Conservation (phyloP, 2,329 filamentous ascomycete species). For the Chrysosporium queenslandicum region DNA sequence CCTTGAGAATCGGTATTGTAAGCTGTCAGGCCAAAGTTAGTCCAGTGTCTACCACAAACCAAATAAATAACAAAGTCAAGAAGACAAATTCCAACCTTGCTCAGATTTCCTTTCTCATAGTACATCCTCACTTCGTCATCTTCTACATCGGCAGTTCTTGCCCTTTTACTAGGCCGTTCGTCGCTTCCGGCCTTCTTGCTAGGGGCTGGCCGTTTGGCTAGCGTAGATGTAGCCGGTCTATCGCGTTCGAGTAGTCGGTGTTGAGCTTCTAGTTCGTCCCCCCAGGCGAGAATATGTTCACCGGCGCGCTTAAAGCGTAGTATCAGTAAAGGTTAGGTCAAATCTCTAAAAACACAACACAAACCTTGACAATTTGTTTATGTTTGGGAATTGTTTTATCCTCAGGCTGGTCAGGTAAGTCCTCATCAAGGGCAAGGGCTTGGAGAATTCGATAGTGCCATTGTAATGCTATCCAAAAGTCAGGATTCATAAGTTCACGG, state of each 20-base stretch:
- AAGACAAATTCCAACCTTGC: slow-evolving; percentile 26
- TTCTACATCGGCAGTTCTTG: slow-evolving; percentile 33
- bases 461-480: slow-evolving; percentile 52
- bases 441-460: slow-evolving; percentile 97
- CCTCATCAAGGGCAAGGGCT: slow-evolving; percentile 81
- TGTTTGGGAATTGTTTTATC: slow-evolving; percentile 79
- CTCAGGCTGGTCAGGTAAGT: slow-evolving; percentile 61
- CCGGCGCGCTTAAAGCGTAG: slow-evolving; percentile 51
- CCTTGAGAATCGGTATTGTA: slow-evolving; percentile 40
- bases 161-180: slow-evolving; percentile 35
- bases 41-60: neutral
- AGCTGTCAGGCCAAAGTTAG: slow-evolving; percentile 26
- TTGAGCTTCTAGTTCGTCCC: slow-evolving; percentile 54
- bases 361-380: slow-evolving; percentile 70
- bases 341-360: slow-evolving; percentile 7
- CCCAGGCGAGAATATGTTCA: slow-evolving; percentile 67
- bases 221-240: slow-evolving; percentile 35
- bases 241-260: slow-evolving; percentile 37
- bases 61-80: neutral
- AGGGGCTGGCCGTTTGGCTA: slow-evolving; percentile 38
- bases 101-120: slow-evolving; percentile 36
- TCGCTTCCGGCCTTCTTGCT: slow-evolving; percentile 22
- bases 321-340: neutral
- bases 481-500: neutral
- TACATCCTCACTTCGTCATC: slow-evolving; percentile 34